Percentiles rank a stretch among this genome's conserved stretches.
These are phyloP conservation scores for Trichosporon sp. DNA, from an alignment of 1,284 basidiomycete genomes.

Conservation along the genomic window DNA sequence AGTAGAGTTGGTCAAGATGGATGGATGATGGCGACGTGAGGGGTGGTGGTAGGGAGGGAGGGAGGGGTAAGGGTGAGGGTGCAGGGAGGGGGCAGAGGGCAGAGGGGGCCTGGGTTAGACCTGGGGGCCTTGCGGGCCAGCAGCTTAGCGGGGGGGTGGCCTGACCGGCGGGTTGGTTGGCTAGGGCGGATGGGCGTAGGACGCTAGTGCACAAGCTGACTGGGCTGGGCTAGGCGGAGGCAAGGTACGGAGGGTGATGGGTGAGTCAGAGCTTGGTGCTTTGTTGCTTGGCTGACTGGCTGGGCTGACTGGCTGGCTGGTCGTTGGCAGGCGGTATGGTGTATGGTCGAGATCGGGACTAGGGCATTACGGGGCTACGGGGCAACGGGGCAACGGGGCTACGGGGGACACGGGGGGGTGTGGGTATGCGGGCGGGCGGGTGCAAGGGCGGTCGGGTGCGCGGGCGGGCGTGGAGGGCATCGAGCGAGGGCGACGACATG, in stretches of 20 bases:
- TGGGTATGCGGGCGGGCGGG: not conserved
- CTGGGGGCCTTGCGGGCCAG: not conserved
- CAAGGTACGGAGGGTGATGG: too few relatives aligned
- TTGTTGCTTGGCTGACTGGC: not conserved
- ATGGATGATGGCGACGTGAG: not conserved
- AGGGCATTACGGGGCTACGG: not conserved
- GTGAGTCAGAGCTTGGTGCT: too few relatives aligned
- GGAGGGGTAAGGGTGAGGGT: not conserved
- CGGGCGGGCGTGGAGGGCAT: not conserved
- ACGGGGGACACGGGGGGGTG: not conserved
- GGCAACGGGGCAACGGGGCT: not conserved
- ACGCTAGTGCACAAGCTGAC: too few relatives aligned
- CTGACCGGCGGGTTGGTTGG: not conserved
- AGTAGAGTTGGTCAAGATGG: not conserved
- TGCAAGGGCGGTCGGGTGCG: not conserved
- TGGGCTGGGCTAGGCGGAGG: too few relatives aligned
- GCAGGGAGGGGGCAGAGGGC: not conserved
- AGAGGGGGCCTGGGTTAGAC: not conserved
- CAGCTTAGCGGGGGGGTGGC: not conserved
- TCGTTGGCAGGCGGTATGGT: not conserved
- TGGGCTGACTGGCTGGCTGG: not conserved
- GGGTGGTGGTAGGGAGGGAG: not conserved
- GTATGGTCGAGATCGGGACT: not conserved
- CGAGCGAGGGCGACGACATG: not conserved
- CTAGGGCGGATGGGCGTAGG: not conserved